Percentiles rank a stretch among this genome's conserved stretches.
These are phyloP conservation scores for Symbiodinium natans DNA, from an alignment of 73 alveolate genomes.

Conservation along the genomic window DNA sequence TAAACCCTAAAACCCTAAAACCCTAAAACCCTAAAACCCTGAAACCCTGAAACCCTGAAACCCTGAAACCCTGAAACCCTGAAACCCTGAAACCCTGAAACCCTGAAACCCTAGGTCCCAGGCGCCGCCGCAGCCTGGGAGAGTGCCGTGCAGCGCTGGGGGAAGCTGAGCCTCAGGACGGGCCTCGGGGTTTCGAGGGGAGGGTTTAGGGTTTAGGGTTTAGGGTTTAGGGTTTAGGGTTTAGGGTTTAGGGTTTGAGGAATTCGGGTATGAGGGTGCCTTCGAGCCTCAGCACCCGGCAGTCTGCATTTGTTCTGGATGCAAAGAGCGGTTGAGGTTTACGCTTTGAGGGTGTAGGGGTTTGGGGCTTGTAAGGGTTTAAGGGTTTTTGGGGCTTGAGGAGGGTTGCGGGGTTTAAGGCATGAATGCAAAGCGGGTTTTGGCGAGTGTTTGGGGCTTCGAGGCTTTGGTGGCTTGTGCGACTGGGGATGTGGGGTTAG, in stretches of 20 bases:
- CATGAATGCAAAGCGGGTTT: too few species aligned
- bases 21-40: too few species aligned
- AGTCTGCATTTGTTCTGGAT: background rate
- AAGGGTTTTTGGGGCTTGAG: background rate
- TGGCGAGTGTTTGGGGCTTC: too few species aligned
- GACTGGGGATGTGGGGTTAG: too few species aligned
- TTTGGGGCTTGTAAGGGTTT: background rate
- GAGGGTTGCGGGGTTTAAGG: too few species aligned
- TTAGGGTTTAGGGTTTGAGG: background rate
- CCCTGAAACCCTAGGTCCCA: background rate
- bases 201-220: background rate
- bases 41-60: too few species aligned
- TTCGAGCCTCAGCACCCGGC: background rate
- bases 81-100: too few species aligned
- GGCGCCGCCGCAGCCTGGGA: slow-evolving; percentile 93
- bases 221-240: background rate
- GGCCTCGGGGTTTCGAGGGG: background rate
- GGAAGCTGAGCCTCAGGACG: slow-evolving; percentile 37
- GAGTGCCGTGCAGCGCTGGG: slow-evolving; percentile 65
- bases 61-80: too few species aligned
- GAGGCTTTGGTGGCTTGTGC: too few species aligned
- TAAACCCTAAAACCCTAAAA: too few species aligned
- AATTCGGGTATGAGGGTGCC: background rate
- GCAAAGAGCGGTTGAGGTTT: background rate
- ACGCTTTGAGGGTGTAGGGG: too few species aligned